Conservation (phyloP, 2,329 filamentous ascomycete genomes). For the Acrocalymma vagum region DNA sequence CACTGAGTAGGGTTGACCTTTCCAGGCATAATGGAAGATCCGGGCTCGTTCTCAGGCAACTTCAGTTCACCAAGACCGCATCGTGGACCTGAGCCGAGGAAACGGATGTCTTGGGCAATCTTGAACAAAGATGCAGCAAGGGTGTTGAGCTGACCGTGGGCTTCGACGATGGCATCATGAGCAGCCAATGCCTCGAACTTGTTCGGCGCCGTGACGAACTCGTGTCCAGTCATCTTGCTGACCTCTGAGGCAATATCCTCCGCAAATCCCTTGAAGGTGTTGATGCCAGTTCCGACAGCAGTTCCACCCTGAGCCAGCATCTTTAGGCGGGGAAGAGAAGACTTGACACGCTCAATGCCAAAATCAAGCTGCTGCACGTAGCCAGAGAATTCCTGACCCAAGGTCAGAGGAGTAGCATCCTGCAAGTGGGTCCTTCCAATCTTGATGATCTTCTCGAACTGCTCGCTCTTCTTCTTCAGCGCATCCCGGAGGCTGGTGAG, state of each 20-base stretch:
- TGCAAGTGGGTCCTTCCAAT: constrained; percentile 98
- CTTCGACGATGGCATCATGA: constrained; percentile 95
- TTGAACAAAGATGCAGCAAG: constrained; percentile 92
- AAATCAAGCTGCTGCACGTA: constrained; percentile 95
- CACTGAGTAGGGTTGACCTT: constrained; percentile 99
- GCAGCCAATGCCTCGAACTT: constrained; percentile 98
- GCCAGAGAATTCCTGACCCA: constrained; percentile 97
- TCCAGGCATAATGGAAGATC: constrained; percentile 97
- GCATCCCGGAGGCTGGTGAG: constrained; percentile 83
- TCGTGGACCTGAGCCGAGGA: constrained; percentile 93
- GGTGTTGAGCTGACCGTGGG: constrained; percentile 91
- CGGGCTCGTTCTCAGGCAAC: constrained; percentile 97
- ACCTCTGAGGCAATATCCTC: constrained; percentile 93
- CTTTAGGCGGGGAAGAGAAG: constrained; percentile 81
- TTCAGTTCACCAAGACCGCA: constrained; percentile 94
- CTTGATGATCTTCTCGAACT: constrained; percentile 97
- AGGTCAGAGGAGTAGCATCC: constrained; percentile 93
- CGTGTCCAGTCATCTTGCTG: constrained; percentile 86
- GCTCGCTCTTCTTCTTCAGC: constrained; percentile 86
- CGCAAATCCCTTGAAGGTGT: constrained; percentile 96
- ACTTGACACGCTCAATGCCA: constrained; percentile 86
- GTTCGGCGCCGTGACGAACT: constrained; percentile 97
- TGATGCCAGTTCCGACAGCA: constrained; percentile 95
- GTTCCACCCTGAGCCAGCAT: constrained; percentile 95
- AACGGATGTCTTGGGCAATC: constrained; percentile 97